These are phyloP conservation scores for Caloboletus firmus DNA, from an alignment of 1,284 basidiomycete species.

Conservation along the genomic window DNA sequence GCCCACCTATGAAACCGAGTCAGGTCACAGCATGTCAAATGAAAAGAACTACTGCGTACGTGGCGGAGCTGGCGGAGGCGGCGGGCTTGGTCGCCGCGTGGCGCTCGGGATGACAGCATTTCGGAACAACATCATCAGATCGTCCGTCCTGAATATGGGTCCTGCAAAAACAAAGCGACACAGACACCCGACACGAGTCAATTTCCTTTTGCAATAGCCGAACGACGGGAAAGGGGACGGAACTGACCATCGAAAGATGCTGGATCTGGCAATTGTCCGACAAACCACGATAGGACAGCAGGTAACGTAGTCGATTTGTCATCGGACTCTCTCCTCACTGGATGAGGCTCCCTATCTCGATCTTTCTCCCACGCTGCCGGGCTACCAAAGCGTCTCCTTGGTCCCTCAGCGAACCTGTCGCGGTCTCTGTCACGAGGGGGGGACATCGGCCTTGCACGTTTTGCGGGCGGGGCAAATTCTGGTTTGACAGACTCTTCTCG, in stretches of 20 bases:
- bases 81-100: slow-evolving; percentile 47
- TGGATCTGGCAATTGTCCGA: slow-evolving; percentile 73
- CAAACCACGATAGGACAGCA: slow-evolving; percentile 76
- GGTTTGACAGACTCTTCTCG: slow-evolving; percentile 43
- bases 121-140: slow-evolving; percentile 77
- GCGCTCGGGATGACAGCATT: slow-evolving; percentile 73
- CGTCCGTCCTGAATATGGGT: slow-evolving; percentile 83
- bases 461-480: slow-evolving; percentile 49
- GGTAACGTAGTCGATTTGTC: slow-evolving; percentile 60
- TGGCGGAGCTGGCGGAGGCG: slow-evolving; percentile 44
- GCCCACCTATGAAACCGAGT: slow-evolving; percentile 40
- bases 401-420: slow-evolving; percentile 45
- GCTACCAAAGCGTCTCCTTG: slow-evolving; percentile 47
- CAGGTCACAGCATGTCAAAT: slow-evolving; percentile 9
- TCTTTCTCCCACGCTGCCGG: slow-evolving; percentile 51
- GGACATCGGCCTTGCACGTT: slow-evolving; percentile 54
- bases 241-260: slow-evolving; percentile 78
- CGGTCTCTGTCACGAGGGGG: slow-evolving; percentile 54
- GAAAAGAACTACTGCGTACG: slow-evolving; percentile 19
- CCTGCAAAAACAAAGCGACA: slow-evolving; percentile 46
- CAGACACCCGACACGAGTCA: slow-evolving; percentile 18
- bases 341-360: slow-evolving; percentile 43
- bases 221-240: slow-evolving; percentile 1
- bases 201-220: slow-evolving; percentile 13
- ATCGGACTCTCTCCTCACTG: slow-evolving; percentile 45